Base-by-base conservation (phyloP, 176 grass and related monocot genomes). In the Tillandsia fasciculata region DNA sequence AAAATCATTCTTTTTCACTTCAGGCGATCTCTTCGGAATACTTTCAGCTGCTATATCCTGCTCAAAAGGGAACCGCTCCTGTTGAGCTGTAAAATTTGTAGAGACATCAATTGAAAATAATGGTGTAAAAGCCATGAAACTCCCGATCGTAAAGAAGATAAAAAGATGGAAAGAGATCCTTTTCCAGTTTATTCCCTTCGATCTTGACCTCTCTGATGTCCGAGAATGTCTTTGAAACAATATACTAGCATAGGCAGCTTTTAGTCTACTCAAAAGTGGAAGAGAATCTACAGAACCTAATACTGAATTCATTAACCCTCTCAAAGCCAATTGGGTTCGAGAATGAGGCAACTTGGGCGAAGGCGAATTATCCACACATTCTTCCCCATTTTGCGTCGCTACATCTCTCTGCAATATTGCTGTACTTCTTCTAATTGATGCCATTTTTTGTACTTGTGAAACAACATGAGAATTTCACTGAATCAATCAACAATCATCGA, bases 341-440 rank as follows among this genome's bases (percentile, higher is more conserved):
- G 93, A 92, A 81, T 88, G 80, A 18, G 85, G 72, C 53, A 90
- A 77, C 67, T 97, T 97, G 8, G 89, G 84, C 10, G 86, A 97
- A 5, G 83, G 77, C 0, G 84, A 85, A 9, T 81, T 75, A 70
- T 97, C 89, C 12, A 61, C 26, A 28, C 75, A 83, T 64, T 87
- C 76, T 13, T 90, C 80, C 74, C 84, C 91, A 29, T 78, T 79
- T 65, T 88, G 85, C 51, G 54, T 54, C 1, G 78, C 82, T 13
- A 83, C 88, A 11, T 89, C 93, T 54, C 89, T 82, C 74, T 79
- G 81, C 73, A 81, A 72, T 68, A 27, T 26, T 14, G 72, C 76
- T 0, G 61, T 76, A 74, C 53, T 85, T 85, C 93, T 92, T 83
- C 93, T 74, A 73, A 53, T 75, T 42, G 84, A 92, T 77, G 78